phyloP scores from a whole-genome alignment of 2,329 filamentous ascomycete species.

The Zopfia rhizophila region DNA sequence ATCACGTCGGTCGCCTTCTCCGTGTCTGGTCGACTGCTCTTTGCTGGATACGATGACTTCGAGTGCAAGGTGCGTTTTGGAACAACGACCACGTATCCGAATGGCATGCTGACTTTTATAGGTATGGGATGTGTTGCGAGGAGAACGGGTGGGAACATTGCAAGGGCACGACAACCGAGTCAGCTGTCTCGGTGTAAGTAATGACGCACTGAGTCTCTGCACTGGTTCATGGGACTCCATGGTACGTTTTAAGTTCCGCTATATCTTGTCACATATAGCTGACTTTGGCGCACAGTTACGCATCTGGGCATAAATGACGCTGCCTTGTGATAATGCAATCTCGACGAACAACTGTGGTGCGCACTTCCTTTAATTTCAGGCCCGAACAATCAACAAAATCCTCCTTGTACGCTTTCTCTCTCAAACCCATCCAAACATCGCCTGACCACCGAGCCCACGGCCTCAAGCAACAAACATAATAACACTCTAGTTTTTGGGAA shows the following conservation, averaged over 20 bases:
- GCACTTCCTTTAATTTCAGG: slow-evolving; percentile 38
- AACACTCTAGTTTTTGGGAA: slow-evolving; percentile 38
- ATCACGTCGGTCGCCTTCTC: slow-evolving; percentile 99
- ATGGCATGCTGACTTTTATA: slow-evolving; percentile 54
- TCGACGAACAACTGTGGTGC: slow-evolving; percentile 42
- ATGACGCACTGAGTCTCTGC: slow-evolving; percentile 98
- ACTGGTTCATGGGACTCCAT: slow-evolving; percentile 99
- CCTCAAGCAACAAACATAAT: slow-evolving; percentile 42
- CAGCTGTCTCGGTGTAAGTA: slow-evolving; percentile 98
- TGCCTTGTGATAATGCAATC: slow-evolving; percentile 42
- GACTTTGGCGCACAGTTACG: slow-evolving; percentile 55
- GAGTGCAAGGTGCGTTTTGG: slow-evolving; percentile 95
- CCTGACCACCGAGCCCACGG: slow-evolving; percentile 30
- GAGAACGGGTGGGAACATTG: slow-evolving; percentile 95
- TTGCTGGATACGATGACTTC: slow-evolving; percentile 98
- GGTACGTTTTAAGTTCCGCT: slow-evolving; percentile 69
- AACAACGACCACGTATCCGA: not conserved
- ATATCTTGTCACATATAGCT: slow-evolving; percentile 27
- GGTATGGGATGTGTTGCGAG: slow-evolving; percentile 98
- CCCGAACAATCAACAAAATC: slow-evolving; percentile 37
- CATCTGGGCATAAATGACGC: slow-evolving; percentile 60
- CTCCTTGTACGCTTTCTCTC: slow-evolving; percentile 28
- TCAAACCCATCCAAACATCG: slow-evolving; percentile 40
- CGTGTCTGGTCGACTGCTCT: slow-evolving; percentile 92
- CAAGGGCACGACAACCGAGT: slow-evolving; percentile 99